These are phyloP conservation scores for Leptodermis oblonga DNA, from an alignment of 257 asterid genomes.

Conservation along the genomic window DNA sequence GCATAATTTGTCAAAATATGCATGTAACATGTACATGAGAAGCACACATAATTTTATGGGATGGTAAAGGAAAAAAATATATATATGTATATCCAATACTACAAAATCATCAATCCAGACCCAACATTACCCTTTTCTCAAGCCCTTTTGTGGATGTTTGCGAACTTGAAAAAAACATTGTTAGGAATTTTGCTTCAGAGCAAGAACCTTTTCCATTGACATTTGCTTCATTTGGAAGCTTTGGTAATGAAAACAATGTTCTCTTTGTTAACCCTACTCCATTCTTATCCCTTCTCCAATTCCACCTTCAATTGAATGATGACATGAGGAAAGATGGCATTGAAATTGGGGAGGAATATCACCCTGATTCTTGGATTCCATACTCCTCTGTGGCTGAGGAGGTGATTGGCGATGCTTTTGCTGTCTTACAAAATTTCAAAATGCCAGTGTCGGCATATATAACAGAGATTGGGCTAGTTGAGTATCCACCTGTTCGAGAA, in stretches of 20 bases:
- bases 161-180: conserved; percentile 61
- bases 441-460: conserved; percentile 83
- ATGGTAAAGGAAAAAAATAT: no score
- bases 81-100: no score
- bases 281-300: conserved; percentile 66
- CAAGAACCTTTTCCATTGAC: conserved; percentile 71
- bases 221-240: conserved; percentile 80
- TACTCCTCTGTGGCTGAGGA: conserved; percentile 83
- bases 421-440: conserved; percentile 73
- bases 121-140: conserved; percentile 71
- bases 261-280: conserved; percentile 86
- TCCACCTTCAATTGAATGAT: conserved; percentile 72
- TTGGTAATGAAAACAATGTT: conserved; percentile 57
- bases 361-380: conserved; percentile 84
- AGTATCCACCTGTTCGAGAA: conserved; percentile 86
- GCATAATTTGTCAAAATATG: no score
- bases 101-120: no score
- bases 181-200: conserved; percentile 53
- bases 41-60: no score
- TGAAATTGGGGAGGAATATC: conserved; percentile 65
- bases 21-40: no score
- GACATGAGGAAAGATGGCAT: conserved; percentile 75
- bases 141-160: conserved; percentile 54
- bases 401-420: conserved; percentile 79
- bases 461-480: conserved; percentile 76